Base-by-base conservation (phyloP, 768 basidiomycete species). In the Erythrobasidium yunnanense region DNA sequence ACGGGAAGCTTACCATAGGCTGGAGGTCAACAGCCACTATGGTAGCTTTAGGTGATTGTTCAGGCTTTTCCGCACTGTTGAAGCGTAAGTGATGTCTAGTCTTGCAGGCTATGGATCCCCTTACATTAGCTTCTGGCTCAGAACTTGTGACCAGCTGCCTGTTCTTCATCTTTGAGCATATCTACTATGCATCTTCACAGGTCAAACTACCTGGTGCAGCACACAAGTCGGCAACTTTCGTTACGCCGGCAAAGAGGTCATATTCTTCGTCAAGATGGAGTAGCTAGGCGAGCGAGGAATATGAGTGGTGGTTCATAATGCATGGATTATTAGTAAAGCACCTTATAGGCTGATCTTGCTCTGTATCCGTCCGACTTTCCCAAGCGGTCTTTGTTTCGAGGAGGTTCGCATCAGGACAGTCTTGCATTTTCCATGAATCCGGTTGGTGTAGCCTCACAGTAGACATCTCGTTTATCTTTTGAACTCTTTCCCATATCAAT, bases 121-220 rank as follows among this genome's bases (percentile, higher is more conserved):
- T 34, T 55, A 77, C 73, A 73, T 71, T 15, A 78, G 71, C 67
- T 74, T 73, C 50, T 77, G 71, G 17, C 73, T 73, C 3, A 78
- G 66, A 0, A 78, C 77, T 63, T 78, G 77, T 62, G 73, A 75
- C 77, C 77, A 78, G 38, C 74, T 75, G n/a, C 77, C 77, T 52
- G 72, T 74, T 6, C 7, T 34, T 5, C 2, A 23, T 29, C 2
- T 20, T 18, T 4, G 13, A 18, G 49, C 20, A 30, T 27, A 22
- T 45, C 38, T 22, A n/a, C 7, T 15, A 42, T 42, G 23, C 8
- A n/a, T 42, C 11, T 42, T 42, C 38, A 42, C 38, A 29, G 27
- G 6, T 6, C 2, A 29, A 70, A 47, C 23, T 32, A 55, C 73
- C 74, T 0, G 75, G 75, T 8, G 75, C 75, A 2, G 75, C 75